Evolutionary conservation across 228 moss, liverwort and hornwort species (phyloP).

Genomic region (Sphagnum fallax): DNA sequence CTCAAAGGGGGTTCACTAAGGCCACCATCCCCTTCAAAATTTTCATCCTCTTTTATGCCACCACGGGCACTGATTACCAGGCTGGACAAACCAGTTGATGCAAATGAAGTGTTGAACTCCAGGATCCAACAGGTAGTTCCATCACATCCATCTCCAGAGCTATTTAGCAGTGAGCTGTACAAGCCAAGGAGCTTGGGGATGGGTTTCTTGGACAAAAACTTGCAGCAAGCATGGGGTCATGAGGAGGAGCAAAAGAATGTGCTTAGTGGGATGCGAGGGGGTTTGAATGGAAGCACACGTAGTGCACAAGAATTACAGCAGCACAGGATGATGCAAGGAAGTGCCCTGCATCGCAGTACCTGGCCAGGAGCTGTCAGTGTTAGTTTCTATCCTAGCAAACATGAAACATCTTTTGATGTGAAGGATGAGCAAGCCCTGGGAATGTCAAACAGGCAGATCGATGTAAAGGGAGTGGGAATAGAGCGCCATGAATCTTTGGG

Average conservation of each 20-base stretch:
- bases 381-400: not conserved
- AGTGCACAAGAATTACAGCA: slow-evolving; percentile 17
- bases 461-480: not conserved
- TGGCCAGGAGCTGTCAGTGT: slow-evolving; percentile 24
- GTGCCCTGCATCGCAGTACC: slow-evolving; percentile 13
- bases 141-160: slow-evolving; percentile 6
- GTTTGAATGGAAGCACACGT: slow-evolving; percentile 18
- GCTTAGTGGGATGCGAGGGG: slow-evolving; percentile 18
- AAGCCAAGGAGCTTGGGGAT: slow-evolving; percentile 14
- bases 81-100: slow-evolving; percentile 15
- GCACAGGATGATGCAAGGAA: slow-evolving; percentile 16
- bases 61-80: slow-evolving; percentile 10
- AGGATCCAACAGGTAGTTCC: not conserved
- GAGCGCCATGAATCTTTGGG: too few species aligned
- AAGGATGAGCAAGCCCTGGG: slow-evolving; percentile 6
- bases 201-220: slow-evolving; percentile 12
- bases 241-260: slow-evolving; percentile 30
- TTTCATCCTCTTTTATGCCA: slow-evolving; percentile 6
- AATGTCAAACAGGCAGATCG: not conserved
- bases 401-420: not conserved
- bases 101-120: slow-evolving; percentile 12
- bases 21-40: slow-evolving; percentile 17
- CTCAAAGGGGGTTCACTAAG: slow-evolving; percentile 55
- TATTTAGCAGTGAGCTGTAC: slow-evolving; percentile 6
- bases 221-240: slow-evolving; percentile 22